These are phyloP conservation scores for Xylariaceae sp. DNA, from an alignment of 2,329 filamentous ascomycete species.

Conservation along the genomic window DNA sequence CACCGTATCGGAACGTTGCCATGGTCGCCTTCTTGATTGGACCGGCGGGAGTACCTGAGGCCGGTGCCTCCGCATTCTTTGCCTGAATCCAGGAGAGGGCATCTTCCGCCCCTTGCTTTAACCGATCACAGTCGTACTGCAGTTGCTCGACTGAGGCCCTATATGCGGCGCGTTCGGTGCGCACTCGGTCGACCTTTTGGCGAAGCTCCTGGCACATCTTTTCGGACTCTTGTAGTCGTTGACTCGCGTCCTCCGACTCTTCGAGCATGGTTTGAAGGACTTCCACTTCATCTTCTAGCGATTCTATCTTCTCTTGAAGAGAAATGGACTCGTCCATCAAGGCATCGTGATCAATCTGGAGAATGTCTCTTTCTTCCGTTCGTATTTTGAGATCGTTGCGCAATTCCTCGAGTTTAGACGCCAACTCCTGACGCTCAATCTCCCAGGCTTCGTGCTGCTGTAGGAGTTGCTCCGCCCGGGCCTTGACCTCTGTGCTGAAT, in stretches of 20 bases:
- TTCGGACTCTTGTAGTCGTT: constrained; percentile 43
- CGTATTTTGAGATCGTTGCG: constrained; percentile 57
- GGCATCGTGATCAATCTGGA: constrained; percentile 65
- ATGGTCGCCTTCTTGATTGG: constrained; percentile 25
- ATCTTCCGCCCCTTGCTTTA: constrained; percentile 40
- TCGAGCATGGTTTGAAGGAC: constrained; percentile 63
- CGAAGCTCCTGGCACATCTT: constrained; percentile 52
- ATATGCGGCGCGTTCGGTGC: constrained; percentile 59
- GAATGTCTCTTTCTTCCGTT: constrained; percentile 62
- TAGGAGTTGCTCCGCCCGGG: constrained; percentile 42
- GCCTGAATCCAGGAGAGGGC: constrained; percentile 37
- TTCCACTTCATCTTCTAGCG: constrained; percentile 72
- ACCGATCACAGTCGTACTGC: constrained; percentile 46
- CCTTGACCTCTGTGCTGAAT: constrained; percentile 44
- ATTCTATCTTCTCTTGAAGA: constrained; percentile 64
- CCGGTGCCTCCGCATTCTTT: constrained; percentile 27
- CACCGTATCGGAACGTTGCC: constrained; percentile 37
- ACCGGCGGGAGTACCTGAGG: constrained; percentile 13
- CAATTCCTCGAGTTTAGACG: constrained; percentile 50
- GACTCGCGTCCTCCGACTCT: constrained; percentile 56
- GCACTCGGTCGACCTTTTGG: constrained; percentile 64
- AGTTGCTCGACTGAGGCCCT: constrained; percentile 53
- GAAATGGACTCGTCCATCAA: constrained; percentile 61
- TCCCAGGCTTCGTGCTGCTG: constrained; percentile 41
- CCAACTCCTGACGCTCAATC: constrained; percentile 40